A percentile compares a stretch with the other conserved stretches of the same genome.
Conservation (phyloP, 768 basidiomycete genomes). For the Hericium rajendrae region DNA sequence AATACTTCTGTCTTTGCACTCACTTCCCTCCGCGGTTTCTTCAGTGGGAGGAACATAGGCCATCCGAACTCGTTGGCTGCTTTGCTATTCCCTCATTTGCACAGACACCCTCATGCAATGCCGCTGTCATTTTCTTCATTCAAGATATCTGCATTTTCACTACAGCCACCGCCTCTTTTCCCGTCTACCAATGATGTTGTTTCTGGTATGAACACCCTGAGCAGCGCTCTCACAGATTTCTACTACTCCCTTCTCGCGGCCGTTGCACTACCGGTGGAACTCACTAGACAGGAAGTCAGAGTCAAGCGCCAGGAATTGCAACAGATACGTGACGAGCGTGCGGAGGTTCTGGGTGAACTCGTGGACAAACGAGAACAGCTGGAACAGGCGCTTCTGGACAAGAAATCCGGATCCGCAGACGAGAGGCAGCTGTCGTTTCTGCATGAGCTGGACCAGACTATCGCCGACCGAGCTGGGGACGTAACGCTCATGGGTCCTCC, state of each 20-base stretch:
- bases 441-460: slow-evolving; percentile 2
- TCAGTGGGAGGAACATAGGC: slow-evolving; percentile 34
- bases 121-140: slow-evolving; percentile 9
- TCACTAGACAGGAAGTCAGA: slow-evolving; percentile 59
- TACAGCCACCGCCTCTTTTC: slow-evolving; percentile 11
- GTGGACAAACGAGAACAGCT: slow-evolving; percentile 42
- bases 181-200: slow-evolving; percentile 5
- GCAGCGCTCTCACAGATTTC: slow-evolving; percentile 3
- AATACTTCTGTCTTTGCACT: slow-evolving; percentile 37
- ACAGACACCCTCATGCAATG: slow-evolving; percentile 20
- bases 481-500: neutral
- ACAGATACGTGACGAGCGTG: slow-evolving; percentile 55
- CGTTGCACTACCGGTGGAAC: slow-evolving; percentile 44
- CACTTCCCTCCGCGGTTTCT: slow-evolving; percentile 37
- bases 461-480: slow-evolving; percentile 5
- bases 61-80: slow-evolving; percentile 43
- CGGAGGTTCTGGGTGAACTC: slow-evolving; percentile 56
- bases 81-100: slow-evolving; percentile 60
- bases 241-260: slow-evolving; percentile 16
- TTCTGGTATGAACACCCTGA: slow-evolving; percentile 9
- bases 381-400: slow-evolving; percentile 21
- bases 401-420: slow-evolving; percentile 1
- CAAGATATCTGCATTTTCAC: slow-evolving; percentile 1
- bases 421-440: slow-evolving; percentile 8
- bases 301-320: slow-evolving; percentile 52